These are phyloP conservation scores for Pulicaria dysenterica DNA, from an alignment of 129 eudicot genomes.

Conservation along the genomic window DNA sequence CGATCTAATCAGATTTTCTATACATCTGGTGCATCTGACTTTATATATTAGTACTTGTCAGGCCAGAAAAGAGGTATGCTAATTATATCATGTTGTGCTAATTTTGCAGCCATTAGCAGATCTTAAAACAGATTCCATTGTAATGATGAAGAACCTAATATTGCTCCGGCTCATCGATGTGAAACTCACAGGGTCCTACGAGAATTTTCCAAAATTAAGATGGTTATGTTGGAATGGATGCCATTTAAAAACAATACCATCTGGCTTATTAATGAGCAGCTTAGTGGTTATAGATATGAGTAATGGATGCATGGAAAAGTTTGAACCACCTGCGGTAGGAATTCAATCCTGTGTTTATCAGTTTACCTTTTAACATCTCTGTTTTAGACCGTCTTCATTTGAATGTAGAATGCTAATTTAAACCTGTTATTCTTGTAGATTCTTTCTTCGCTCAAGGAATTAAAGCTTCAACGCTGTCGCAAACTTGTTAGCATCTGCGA, in stretches of 20 bases:
- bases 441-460: neutral
- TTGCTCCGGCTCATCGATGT: no score
- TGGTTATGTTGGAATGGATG: neutral
- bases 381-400: neutral
- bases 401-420: neutral
- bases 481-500: neutral
- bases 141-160: no score
- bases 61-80: no score
- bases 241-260: neutral
- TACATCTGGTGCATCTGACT: no score
- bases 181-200: no score
- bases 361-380: neutral
- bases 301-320: slow-evolving; percentile 10
- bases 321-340: slow-evolving; percentile 22
- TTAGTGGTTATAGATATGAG: slow-evolving; percentile 26
- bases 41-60: no score
- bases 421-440: slow-evolving; percentile 4
- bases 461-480: neutral
- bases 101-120: no score
- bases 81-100: no score
- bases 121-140: no score
- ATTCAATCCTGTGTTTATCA: neutral
- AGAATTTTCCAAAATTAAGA: no score
- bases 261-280: slow-evolving; percentile 3
- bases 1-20: no score